Base-by-base conservation (phyloP, 805 yeast genomes). In the Myxozyma geophila region DNA sequence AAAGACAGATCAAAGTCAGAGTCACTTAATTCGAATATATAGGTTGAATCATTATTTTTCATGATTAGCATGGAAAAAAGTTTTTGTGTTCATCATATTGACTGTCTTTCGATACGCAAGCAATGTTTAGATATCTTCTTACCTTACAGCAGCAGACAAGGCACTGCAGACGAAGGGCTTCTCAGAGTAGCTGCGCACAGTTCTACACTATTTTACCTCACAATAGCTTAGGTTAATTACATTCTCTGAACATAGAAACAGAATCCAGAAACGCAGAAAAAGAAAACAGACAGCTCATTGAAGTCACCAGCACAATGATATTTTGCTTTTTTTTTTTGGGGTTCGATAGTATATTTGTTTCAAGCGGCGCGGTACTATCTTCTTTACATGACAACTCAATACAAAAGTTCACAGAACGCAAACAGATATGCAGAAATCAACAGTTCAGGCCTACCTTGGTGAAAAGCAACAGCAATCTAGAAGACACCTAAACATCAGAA, bases 41-140 rank as follows among this genome's bases (percentile, higher is more conserved):
- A 53, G 51, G 28, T 63, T 53, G 58, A 59, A 67, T 60, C 64
- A 60, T 59, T 64, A 33, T 47, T 43, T 52, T 53, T 67, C 70
- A 67, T 67, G 70, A 66, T 67, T 67, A 67, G 70, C 70, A 67
- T 67, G 70, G 69, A 66, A 67, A 50, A 51, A 55, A 39, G 50
- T 53, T 41, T 54, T 67, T 43, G 56, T 37, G 50, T 54, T 64
- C 70, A 67, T 67, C 70, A 67, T 49, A 35, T 19, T 17, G 43
- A 23, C 33, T 48, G 37, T 46, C 54, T 44, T 10, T 35, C n/a
- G 10, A 21, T 17, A 21, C 6, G 13, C 33, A 33, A 39, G 23
- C 9, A 40, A 53, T 17, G 17, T 17, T 17, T 13, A 21, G n/a
- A 9, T 13, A 17, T n/a, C 15, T 15, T 35, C 54, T 50, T 50